Evolutionary conservation across 2,329 filamentous ascomycete species (phyloP).

Genomic region (Pseudogymnoascus pannorum): DNA sequence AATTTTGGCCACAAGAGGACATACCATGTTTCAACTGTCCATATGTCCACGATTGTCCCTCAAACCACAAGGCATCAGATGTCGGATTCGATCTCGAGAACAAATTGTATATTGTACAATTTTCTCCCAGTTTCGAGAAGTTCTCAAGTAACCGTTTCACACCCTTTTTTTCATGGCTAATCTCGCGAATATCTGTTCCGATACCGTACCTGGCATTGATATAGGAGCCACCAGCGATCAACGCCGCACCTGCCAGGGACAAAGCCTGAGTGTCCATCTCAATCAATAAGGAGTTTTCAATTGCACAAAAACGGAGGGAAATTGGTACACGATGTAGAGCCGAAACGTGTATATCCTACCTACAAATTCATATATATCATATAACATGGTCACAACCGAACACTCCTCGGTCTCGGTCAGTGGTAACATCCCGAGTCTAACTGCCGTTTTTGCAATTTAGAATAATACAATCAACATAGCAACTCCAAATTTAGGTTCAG

Average conservation of each 20-base stretch:
- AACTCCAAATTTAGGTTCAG: background rate
- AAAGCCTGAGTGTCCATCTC: constrained; percentile 14
- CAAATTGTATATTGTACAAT: constrained; percentile 35
- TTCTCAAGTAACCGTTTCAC: constrained; percentile 30
- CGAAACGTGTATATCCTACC: background rate
- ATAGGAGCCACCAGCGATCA: constrained; percentile 30
- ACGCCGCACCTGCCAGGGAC: constrained; percentile 31
- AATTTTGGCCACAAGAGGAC: constrained; percentile 12
- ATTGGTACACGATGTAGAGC: background rate
- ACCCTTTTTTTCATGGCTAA: constrained; percentile 30
- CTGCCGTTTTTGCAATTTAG: background rate
- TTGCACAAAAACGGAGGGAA: constrained; percentile 5
- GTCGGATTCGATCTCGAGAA: constrained; percentile 34
- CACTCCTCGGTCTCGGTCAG: background rate
- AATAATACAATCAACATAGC: background rate
- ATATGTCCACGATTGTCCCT: constrained; percentile 41
- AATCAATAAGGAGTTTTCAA: constrained; percentile 17
- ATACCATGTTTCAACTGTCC: constrained; percentile 35
- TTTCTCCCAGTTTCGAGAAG: constrained; percentile 33
- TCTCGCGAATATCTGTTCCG: constrained; percentile 32
- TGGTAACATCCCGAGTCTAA: background rate
- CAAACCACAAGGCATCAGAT: constrained; percentile 40
- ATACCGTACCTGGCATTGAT: constrained; percentile 37
- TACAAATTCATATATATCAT: background rate
- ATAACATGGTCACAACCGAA: background rate